phyloP scores from a whole-genome alignment of 768 basidiomycete genomes.

The Tulasnella sp. region DNA sequence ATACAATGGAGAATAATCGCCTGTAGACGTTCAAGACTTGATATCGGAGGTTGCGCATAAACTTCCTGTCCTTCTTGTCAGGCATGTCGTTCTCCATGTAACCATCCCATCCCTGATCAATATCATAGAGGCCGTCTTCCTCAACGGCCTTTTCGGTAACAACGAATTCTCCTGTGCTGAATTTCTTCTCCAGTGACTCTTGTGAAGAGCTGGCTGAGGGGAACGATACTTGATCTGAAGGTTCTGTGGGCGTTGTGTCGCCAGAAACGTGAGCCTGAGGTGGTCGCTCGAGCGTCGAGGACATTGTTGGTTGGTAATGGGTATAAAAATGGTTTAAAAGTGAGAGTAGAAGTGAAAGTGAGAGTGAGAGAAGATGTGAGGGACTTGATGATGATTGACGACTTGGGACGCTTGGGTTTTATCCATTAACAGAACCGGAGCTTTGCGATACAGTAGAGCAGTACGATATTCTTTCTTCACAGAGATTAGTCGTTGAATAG shows the following conservation, averaged over 20 bases:
- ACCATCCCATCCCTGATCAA: slow-evolving; percentile 33
- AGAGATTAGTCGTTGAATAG: too few species aligned
- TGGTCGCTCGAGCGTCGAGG: neutral
- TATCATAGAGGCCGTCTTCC: slow-evolving; percentile 12
- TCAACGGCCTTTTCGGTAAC: neutral
- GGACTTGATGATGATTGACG: too few species aligned
- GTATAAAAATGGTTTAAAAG: too few species aligned
- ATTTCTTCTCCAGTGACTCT: slow-evolving; percentile 1
- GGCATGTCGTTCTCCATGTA: slow-evolving; percentile 40
- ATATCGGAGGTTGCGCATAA: slow-evolving; percentile 38
- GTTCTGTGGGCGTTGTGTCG: slow-evolving; percentile 7
- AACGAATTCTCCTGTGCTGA: neutral
- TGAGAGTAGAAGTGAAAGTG: too few species aligned
- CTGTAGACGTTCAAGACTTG: slow-evolving; percentile 44
- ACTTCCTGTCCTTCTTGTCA: slow-evolving; percentile 28
- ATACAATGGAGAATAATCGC: slow-evolving; percentile 41
- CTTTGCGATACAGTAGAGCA: too few species aligned
- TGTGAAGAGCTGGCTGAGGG: neutral
- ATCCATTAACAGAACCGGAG: too few species aligned
- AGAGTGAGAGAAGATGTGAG: too few species aligned
- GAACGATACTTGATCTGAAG: too few species aligned
- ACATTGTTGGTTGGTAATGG: too few species aligned
- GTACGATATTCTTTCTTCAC: too few species aligned
- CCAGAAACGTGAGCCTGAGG: neutral
- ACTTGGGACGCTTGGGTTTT: too few species aligned